Evolutionary conservation across 106 monocot genomes (phyloP).

Genomic region (Dendrobium catenatum): DNA sequence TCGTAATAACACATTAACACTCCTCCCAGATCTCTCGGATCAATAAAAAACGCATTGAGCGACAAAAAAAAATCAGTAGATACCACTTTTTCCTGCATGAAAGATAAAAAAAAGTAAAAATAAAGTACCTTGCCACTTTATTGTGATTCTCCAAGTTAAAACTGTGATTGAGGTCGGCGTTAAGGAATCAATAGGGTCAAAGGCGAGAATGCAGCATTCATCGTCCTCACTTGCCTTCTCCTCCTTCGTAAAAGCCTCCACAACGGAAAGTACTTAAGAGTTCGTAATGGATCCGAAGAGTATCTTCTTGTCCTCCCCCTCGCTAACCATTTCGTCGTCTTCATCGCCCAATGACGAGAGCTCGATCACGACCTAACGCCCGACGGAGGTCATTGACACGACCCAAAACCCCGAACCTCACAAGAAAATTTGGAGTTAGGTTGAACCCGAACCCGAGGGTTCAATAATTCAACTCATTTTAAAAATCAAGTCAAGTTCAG

Average conservation of each 20-base stretch:
- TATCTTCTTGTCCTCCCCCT: not conserved
- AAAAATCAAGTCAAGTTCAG: no score
- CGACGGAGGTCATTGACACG: not conserved
- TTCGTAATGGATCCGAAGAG: not conserved
- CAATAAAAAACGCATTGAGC: no score
- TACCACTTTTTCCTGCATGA: no score
- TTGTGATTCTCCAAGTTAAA: not conserved
- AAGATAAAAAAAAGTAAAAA: no score
- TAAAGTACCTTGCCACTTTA: no score
- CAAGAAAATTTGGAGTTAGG: no score
- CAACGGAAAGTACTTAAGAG: not conserved
- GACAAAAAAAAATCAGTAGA: no score
- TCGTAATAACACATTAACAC: no score
- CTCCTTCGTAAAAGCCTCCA: slow-evolving; percentile 1
- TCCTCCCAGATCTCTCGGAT: no score
- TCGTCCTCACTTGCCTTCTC: not conserved
- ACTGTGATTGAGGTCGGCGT: not conserved
- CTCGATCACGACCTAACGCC: not conserved
- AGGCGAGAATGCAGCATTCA: slow-evolving; percentile 5
- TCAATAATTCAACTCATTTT: no score
- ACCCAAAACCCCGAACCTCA: no score
- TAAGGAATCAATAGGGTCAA: not conserved
- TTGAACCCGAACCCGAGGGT: no score
- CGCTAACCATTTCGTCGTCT: not conserved
- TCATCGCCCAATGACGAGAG: not conserved